Evolutionary conservation across 2,329 filamentous ascomycete species (phyloP), one percentile per base, ranked within the genome.

Genomic region (Ophiostoma quercus): DNA sequence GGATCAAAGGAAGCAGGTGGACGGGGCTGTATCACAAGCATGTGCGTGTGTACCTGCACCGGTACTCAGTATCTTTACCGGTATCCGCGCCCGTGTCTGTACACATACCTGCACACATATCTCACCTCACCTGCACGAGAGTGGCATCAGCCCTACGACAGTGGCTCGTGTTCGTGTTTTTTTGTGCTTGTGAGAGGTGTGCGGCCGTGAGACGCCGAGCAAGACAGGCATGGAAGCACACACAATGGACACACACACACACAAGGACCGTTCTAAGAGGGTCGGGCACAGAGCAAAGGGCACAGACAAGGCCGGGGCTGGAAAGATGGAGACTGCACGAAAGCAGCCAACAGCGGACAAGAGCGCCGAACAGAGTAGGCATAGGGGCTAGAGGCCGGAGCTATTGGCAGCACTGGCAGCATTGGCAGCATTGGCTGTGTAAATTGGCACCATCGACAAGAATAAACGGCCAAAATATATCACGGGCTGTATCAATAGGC

Each of bases 131-230:
- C 34, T 34, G 8, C 47, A 54, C 19, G n/a, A 22, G 19, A 54
- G n/a, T 54, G 47, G 19, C 47, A 54, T 54, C 47, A 54, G 47
- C 47, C 47, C 47, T 54, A 54, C 4, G 47, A 3, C 47, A 16
- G 11, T n/a, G 8, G 47, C 19, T 54, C n/a, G 47, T 54, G 47
- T 19, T 54, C 34, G 34, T 5, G 34, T 5, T 5, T 34, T 2
- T 3, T 34, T 34, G 8, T 34, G 14, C 12, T 9, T 25, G 22
- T 11, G 51, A 22, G n/a, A 8, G 22, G n/a, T 25, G 51, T 57
- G 51, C 22, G 51, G 51, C 51, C 51, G 51, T 57, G 51, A 54
- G 47, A 57, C 51, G 51, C 51, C 51, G 51, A 54, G 51, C 6
- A 19, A 16, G 16, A 16, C 41, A 19, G 41, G 16, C 14, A 47